Base-by-base conservation (phyloP, 1,284 basidiomycete species). In the Pseudozyma pruni region DNA sequence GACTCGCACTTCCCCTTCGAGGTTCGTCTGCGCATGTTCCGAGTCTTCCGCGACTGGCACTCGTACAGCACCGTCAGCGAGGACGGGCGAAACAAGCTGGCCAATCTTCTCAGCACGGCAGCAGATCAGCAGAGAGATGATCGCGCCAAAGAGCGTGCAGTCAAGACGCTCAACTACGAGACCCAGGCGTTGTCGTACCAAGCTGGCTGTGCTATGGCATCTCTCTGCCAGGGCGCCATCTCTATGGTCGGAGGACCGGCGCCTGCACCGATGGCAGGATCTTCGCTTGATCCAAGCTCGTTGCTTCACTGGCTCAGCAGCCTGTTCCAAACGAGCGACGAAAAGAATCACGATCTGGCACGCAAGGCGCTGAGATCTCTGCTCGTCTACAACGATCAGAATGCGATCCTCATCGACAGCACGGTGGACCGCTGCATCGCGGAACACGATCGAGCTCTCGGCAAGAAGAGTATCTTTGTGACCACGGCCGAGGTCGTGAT, bases 21-120 rank as follows among this genome's bases (percentile, higher is more conserved):
- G 52, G 89, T 90, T 83, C 89, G 93, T 73, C 85, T 93, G 8
- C 87, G 89, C 8, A 85, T 97, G 46, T 96, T 92, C 83, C 88
- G 90, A 41, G 85, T 93, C 38, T 94, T 93, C 76, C 91, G 93
- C 81, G 93, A 95, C 73, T 97, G 94, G 94, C 95, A 94, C 81
- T 89, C 91, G 72, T 87, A 91, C 51, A 92, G 91, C 8, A 87
- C 89, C 43, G 88, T 92, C 74, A 87, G 88, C 1, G 91, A 92
- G 61, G 85, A 86, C 14, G 88, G 89, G 23, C 91, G 89, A 79
- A 90, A 90, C 59, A 88, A 91, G 48, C 85, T 91, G 43, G 87
- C 89, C 23, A 83, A 87, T 48, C 93, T 93, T 87, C 88, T 93
- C 69, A 88, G 88, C 61, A 87, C 88, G 8, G 89, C 89, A 0